Evolutionary conservation across 2,329 filamentous ascomycete species (phyloP).

Genomic region (Truncatella angustata): DNA sequence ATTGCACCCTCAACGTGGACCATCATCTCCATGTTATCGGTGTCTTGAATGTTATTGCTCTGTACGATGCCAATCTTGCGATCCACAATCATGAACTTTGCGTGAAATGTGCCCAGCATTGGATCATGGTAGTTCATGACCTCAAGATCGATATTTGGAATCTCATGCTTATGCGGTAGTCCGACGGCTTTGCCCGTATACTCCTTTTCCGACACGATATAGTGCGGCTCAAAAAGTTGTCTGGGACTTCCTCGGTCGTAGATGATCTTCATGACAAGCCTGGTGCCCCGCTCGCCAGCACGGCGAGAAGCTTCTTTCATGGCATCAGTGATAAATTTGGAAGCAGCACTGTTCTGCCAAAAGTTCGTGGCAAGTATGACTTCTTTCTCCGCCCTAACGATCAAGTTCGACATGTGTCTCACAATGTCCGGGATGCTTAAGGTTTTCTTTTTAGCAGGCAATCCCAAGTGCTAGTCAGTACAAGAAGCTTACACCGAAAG

Average conservation of each 20-base stretch:
- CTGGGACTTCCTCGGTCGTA: constrained; percentile 69
- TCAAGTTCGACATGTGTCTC: constrained; percentile 73
- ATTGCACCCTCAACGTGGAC: constrained; percentile 72
- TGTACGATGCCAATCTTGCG: constrained; percentile 67
- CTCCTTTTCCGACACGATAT: constrained; percentile 54
- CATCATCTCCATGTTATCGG: constrained; percentile 82
- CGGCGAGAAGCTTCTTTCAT: constrained; percentile 67
- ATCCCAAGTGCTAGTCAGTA: background rate
- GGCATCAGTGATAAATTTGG: constrained; percentile 64
- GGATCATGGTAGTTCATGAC: constrained; percentile 72
- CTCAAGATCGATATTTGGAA: constrained; percentile 69
- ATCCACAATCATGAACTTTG: constrained; percentile 77
- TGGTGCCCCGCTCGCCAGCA: constrained; percentile 54
- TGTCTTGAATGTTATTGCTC: constrained; percentile 78
- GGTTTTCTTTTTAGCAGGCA: background rate
- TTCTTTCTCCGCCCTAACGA: constrained; percentile 69
- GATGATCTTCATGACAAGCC: constrained; percentile 69
- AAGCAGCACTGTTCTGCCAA: constrained; percentile 69
- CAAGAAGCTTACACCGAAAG: constrained; percentile 52
- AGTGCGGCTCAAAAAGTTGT: constrained; percentile 65
- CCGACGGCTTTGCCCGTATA: constrained; percentile 58
- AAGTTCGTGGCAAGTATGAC: constrained; percentile 75
- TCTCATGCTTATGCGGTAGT: constrained; percentile 61
- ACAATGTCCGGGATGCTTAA: constrained; percentile 66
- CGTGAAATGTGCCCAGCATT: constrained; percentile 71